Base-by-base conservation (phyloP, 2,329 filamentous ascomycete species). In the Myriosclerotinia duriaeana region DNA sequence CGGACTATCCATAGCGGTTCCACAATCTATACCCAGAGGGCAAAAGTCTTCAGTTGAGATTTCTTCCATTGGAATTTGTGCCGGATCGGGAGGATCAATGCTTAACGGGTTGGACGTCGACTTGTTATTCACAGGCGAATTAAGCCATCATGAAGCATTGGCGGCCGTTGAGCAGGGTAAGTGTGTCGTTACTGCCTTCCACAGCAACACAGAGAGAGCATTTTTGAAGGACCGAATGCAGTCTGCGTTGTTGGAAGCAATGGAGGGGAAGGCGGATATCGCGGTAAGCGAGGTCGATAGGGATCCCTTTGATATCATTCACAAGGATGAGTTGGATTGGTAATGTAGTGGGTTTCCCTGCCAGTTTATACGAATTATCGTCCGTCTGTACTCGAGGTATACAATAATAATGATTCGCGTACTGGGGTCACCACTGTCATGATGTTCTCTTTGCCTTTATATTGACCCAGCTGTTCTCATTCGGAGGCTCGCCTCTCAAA, bases 121-220 rank as follows among this genome's bases (percentile, higher is more conserved):
- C 74, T 78, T 98, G 50, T 79, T 96, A 5, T 91, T 99, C 72
- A 98, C 92, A 0, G 95, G 95, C 1, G 95, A 99, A 80, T 86
- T 98, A 82, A 91, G 87, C 74, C 95, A 99, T 76, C 95, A 99
- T 76, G 92, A 95, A 70, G 93, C 94, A 3, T 84, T 99, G 67
- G 87, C 90, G 50, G 92, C 93, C 1, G 92, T 91, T 38, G 93
- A 97, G 80, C 85, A 88, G 67, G 93, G 93, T 1, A 89, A 89
- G 70, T 89, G 87, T 65, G 91, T 98, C 0, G 85, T 98, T 62
- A 90, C 89, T 52, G 83, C 96, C 58, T 96, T 97, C 74, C 95
- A 99, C 77, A 94, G 90, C 72, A 98, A 98, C 78, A 95, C 91
- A 0, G 95, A 99, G 81, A 82, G 95, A 46, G 89, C 87, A 0